Base-by-base conservation (phyloP, 2,329 filamentous ascomycete genomes). In the Aulographum hederae region DNA sequence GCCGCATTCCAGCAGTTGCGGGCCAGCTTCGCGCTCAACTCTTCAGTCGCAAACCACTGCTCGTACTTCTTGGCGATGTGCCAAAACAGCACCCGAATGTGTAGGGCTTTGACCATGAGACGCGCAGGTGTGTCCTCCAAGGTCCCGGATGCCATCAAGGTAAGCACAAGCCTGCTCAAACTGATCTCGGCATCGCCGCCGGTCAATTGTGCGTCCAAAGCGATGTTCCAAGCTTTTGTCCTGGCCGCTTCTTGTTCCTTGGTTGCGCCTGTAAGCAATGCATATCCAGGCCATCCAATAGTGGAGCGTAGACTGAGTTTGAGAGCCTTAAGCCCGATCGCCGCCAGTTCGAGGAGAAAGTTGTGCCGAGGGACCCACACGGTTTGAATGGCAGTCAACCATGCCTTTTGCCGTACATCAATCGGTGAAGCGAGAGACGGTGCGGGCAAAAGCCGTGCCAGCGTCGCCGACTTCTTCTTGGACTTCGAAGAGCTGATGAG, bases 181-280 rank as follows among this genome's bases (percentile, higher is more conserved):
- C 78, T 92, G 42, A 94, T 78, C 50, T 92, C 80, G 6, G 76
- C 69, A 52, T 94, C 86, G 11, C 86, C 85, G 26, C 86, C 86
- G 6, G 81, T 81, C 14, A 95, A 65, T 51, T 94, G 86, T 17
- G 86, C 84, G 52, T 95, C 86, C 33, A 94, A 67, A 11, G 85
- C 85, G 45, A 93, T 93, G 20, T 77, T 69, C 86, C 86, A 95
- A 0, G 84, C 81, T 56, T 92, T 89, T 44, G 92, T 68, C 18
- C 86, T 71, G 5, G 81, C 85, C 32, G 68, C 70, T 51, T 94
- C 86, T 50, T 92, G 76, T 35, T 93, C 82, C 41, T 78, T 73
- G 2, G 77, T 86, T 30, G 78, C 69, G 1, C 82, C 81, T 2
- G 79, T 86, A 25, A 92, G 57, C 47, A 73, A 65, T 34, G 84